Evolutionary conservation across 768 basidiomycete genomes (phyloP).

Genomic region (Trametes elegans): DNA sequence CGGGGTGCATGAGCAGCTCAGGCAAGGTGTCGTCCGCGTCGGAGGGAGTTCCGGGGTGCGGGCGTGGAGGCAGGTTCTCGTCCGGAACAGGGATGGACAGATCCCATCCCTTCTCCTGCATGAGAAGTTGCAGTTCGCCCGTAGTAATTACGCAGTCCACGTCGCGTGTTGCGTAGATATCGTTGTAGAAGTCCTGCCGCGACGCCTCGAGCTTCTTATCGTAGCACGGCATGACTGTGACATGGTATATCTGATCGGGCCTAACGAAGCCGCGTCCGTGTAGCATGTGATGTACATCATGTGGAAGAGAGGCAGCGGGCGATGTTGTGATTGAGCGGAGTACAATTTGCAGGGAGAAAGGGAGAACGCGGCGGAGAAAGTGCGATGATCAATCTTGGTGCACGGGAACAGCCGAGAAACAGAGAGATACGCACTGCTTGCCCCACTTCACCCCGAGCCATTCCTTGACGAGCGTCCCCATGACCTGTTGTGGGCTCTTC

Average conservation of each 20-base stretch:
- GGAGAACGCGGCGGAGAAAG: no score
- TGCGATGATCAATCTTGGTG: no score
- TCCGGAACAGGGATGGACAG: constrained; percentile 54
- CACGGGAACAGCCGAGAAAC: constrained; percentile 6
- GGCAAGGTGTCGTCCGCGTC: constrained; percentile 44
- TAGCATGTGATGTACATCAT: no score
- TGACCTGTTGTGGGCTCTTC: constrained; percentile 92
- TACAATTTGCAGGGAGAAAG: not conserved
- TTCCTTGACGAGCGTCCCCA: constrained; percentile 90
- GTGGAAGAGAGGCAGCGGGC: not conserved
- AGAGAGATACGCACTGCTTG: constrained; percentile 52
- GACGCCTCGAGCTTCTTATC: constrained; percentile 99
- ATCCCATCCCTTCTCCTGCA: constrained; percentile 82
- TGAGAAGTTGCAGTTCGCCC: constrained; percentile 85
- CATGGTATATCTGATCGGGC: constrained; percentile 89
- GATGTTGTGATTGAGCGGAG: constrained; percentile 4
- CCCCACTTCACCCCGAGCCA: constrained; percentile 74
- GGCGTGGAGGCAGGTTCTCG: constrained; percentile 37
- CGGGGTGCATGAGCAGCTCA: constrained; percentile 73
- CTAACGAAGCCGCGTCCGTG: constrained; percentile 37
- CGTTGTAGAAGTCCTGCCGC: constrained; percentile 87
- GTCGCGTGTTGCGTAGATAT: constrained; percentile 79
- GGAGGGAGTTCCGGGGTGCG: not conserved
- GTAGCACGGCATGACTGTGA: constrained; percentile 98
- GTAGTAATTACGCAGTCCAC: constrained; percentile 98